Evolutionary conservation across 2,329 filamentous ascomycete species (phyloP), one percentile per base, ranked within the genome.

Genomic region (Pseudogymnoascus sp.): DNA sequence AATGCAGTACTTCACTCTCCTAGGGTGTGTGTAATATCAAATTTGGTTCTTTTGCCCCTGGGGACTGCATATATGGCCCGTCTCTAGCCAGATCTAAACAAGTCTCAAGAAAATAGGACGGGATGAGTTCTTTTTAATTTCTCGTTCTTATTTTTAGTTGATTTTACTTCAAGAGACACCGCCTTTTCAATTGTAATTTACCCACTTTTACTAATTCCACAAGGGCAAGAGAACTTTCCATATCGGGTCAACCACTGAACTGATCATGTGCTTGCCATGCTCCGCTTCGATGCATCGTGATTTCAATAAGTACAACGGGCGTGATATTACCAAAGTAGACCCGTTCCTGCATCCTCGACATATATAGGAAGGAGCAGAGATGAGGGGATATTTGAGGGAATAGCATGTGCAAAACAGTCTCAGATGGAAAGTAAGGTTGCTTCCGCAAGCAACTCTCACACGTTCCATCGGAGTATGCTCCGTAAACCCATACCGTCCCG

Each of bases 151-250:
- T 31, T 53, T 50, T 53, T 53, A 53, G 46, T 50, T 10, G 36
- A 12, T 5, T 31, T 18, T 53, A 53, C 7, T 53, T 53, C 25
- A 16, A 6, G 23, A 53, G 46, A 53, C 46, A 53, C 46, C 46
- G 46, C 46, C 25, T 31, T 31, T 53, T 53, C 46, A 50, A 53
- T 53, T 53, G 23, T 53, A 53, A 31, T 53, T 40, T 53, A 53
- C 46, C 46, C 46, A 53, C 46, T 53, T 53, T 53, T 53, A 53
- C 46, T 53, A 53, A 53, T 53, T 53, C 46, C 46, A 31, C 14
- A 53, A 53, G 46, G 25, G 46, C 46, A 53, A 53, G 46, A 53
- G 25, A 53, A 53, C 25, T 53, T 50, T 53, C 46, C 46, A 53
- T 53, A 53, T 53, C 14, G 44, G 44, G 44, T n/a, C 44, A 53